Evolutionary conservation across 768 basidiomycete species (phyloP), one percentile per base, ranked within the genome.

Genomic region (Gloeostereum incarnatum): DNA sequence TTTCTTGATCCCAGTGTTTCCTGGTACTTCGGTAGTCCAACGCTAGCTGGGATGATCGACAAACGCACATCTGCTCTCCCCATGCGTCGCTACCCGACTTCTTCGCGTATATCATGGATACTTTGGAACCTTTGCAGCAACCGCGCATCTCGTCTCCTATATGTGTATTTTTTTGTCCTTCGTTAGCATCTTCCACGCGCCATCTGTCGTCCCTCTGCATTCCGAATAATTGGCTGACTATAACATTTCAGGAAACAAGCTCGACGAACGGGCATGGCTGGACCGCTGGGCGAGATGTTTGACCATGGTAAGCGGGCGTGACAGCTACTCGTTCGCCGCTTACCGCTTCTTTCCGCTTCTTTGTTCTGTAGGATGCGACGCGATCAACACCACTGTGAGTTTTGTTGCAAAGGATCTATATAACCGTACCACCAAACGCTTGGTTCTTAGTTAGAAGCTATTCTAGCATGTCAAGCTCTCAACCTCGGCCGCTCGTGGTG

Each of bases 271-370:
- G 91, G 91, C 1, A 98, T 96, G 88, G 85, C 91, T n/a, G 89
- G 96, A 4, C 94, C 94, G 18, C 63, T 98, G 22, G 96, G 96
- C 13, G 88, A 99, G 58, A 82, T 98, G 80, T 99, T 99, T 57
- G 96, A 99, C 54, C 96, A 98, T 59, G 94, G 92, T 82, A 48
- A 35, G 67, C 49, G 8, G 22, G 6, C 29, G 5, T 20, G 10
- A 21, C n/a, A 27, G 9, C 24, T 6, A 31, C 5, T 22, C 40
- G 8, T 38, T 13, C 19, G 13, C 21, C 24, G 8, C 3, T 22
- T n/a, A n/a, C n/a, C n/a, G n/a, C n/a, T n/a, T n/a, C 13, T 4
- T 41, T 27, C 34, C 17, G 2, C 22, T 31, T 30, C 36, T 38
- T 31, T 20, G 35, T 30, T 21, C 10, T 31, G 4, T 31, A 88